These are phyloP conservation scores for Termitomyces sp. DNA, from an alignment of 768 basidiomycete species.

Conservation along the genomic window DNA sequence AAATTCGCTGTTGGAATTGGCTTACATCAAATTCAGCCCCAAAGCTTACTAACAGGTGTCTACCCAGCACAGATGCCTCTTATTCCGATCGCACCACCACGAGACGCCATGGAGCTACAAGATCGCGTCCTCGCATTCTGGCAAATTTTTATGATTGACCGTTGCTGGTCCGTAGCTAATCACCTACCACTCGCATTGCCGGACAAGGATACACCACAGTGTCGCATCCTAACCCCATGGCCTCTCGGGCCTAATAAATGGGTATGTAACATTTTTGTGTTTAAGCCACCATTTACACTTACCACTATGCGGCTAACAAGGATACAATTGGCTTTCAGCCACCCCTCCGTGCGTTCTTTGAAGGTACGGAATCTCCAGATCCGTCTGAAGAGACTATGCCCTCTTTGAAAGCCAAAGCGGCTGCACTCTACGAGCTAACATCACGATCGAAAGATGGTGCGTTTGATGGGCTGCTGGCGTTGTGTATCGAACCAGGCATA, in stretches of 20 bases:
- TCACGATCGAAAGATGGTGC: slow-evolving; percentile 36
- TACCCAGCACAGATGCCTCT: slow-evolving; percentile 15
- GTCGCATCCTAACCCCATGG: slow-evolving; percentile 50
- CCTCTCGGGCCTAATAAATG: slow-evolving; percentile 20
- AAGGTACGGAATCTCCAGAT: slow-evolving; percentile 18
- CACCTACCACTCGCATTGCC: slow-evolving; percentile 49
- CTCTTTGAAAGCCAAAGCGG: slow-evolving; percentile 45
- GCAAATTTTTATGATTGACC: slow-evolving; percentile 60
- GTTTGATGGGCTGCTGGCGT: slow-evolving; percentile 9
- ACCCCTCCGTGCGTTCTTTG: slow-evolving; percentile 23
- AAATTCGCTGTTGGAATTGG: slow-evolving; percentile 59
- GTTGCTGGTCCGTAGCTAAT: slow-evolving; percentile 52
- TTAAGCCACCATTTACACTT: not conserved
- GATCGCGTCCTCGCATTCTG: slow-evolving; percentile 53
- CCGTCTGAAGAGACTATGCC: slow-evolving; percentile 23
- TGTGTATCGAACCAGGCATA: slow-evolving; percentile 8
- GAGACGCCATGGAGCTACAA: slow-evolving; percentile 34
- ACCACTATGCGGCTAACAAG: slow-evolving; percentile 5
- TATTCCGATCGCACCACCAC: slow-evolving; percentile 27
- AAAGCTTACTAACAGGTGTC: slow-evolving; percentile 8
- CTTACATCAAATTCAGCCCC: slow-evolving; percentile 44
- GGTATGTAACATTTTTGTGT: slow-evolving; percentile 12
- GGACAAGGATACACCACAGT: slow-evolving; percentile 41
- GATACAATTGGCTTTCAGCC: slow-evolving; percentile 11
- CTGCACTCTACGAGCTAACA: slow-evolving; percentile 49